These are phyloP conservation scores for Entelexis sorbosivorans DNA, from an alignment of 1,139 yeast genomes.

Conservation along the genomic window DNA sequence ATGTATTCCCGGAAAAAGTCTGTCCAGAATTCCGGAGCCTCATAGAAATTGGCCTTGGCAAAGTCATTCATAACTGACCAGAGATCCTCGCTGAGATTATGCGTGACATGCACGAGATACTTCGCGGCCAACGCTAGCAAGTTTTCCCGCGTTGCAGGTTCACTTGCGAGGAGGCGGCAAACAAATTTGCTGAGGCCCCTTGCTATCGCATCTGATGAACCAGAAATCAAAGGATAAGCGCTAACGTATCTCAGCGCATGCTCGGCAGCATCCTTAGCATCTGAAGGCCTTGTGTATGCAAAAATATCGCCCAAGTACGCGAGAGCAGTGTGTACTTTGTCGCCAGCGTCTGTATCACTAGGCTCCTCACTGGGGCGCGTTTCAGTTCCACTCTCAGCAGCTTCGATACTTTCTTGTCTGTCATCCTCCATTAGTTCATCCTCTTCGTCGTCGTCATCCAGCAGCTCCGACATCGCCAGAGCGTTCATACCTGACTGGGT, in stretches of 20 bases:
- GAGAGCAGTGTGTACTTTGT: neutral
- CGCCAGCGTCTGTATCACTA: neutral
- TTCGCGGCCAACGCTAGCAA: neutral
- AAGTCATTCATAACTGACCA: constrained; percentile 1
- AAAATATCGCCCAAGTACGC: neutral
- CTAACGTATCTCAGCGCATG: neutral
- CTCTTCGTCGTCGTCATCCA: constrained; percentile 31
- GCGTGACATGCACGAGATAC: constrained; percentile 6
- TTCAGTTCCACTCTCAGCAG: neutral
- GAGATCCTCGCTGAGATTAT: constrained; percentile 9
- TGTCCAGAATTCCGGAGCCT: neutral
- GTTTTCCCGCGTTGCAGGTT: neutral
- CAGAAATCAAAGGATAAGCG: neutral
- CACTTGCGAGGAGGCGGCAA: neutral
- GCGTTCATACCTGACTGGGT: constrained; percentile 14
- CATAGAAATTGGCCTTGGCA: neutral
- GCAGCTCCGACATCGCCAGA: constrained; percentile 20
- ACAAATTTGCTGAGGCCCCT: neutral
- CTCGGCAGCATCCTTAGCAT: neutral
- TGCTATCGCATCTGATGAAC: neutral
- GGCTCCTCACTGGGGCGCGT: neutral
- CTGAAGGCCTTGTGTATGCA: neutral
- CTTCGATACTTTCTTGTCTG: neutral
- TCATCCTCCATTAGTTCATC: constrained; percentile 1
- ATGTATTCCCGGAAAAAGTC: constrained; percentile 14